Conservation (phyloP, 495 filamentous ascomycete genomes). For the Hypoxylon fragiforme region DNA sequence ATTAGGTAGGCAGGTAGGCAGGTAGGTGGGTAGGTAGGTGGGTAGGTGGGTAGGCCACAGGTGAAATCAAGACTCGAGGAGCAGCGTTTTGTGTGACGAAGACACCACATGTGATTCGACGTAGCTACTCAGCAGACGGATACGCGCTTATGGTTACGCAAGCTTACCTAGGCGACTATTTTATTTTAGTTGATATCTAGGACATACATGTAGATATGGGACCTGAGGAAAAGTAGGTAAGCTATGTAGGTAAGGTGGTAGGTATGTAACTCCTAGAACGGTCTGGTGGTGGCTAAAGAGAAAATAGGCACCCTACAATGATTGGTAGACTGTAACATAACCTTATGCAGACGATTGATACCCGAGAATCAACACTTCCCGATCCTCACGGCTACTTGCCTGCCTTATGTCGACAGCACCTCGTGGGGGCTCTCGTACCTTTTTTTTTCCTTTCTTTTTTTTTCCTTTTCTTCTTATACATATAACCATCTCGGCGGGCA, state of each 20-base stretch:
- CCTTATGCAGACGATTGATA: conserved; percentile 36
- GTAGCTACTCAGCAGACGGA: conserved; percentile 31
- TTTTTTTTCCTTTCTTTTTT: neutral
- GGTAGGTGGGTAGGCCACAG: too few relatives aligned
- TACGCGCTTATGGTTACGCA: conserved; percentile 29
- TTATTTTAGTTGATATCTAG: conserved; percentile 21
- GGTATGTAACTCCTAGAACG: too few relatives aligned
- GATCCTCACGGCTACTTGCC: conserved; percentile 32
- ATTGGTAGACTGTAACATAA: conserved; percentile 28
- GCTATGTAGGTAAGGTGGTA: too few relatives aligned
- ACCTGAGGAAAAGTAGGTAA: too few relatives aligned
- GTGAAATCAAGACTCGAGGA: conserved; percentile 27
- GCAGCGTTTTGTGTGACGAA: conserved; percentile 26
- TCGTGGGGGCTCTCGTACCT: conserved; percentile 35
- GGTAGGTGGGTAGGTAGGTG: too few relatives aligned
- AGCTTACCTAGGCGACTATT: conserved; percentile 25
- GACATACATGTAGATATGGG: too few relatives aligned
- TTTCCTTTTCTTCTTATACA: too few relatives aligned
- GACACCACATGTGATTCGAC: conserved; percentile 28
- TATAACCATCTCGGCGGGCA: conserved; percentile 26
- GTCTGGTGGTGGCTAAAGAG: conserved; percentile 10
- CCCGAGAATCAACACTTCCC: conserved; percentile 35
- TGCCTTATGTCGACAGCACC: conserved; percentile 23
- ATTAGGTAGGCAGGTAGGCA: too few relatives aligned
- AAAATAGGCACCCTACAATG: conserved; percentile 1